Percentiles rank a stretch among this genome's conserved stretches.
These are phyloP conservation scores for Bolboschoenus planiculmis DNA, from an alignment of 176 grass and related monocot genomes.

Conservation along the genomic window DNA sequence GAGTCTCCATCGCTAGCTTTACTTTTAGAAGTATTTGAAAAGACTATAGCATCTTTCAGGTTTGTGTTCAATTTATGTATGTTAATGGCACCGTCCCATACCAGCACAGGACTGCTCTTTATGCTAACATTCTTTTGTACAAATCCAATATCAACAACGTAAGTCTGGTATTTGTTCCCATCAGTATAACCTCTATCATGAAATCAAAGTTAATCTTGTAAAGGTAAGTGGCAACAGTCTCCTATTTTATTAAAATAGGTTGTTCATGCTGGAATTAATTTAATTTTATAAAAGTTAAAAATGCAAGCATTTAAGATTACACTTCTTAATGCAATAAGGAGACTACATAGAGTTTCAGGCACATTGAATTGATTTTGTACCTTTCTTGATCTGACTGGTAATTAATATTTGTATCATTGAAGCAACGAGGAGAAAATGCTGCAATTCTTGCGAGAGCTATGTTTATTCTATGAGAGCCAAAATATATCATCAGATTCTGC, in stretches of 20 bases:
- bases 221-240: background rate
- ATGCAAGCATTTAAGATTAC: constrained; percentile 8
- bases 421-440: constrained; percentile 72
- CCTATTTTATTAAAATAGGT: background rate
- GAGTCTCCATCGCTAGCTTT: constrained; percentile 38
- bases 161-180: background rate
- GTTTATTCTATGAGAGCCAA: constrained; percentile 65
- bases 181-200: background rate
- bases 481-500: constrained; percentile 37
- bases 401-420: constrained; percentile 35
- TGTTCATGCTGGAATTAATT: background rate
- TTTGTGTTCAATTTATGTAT: constrained; percentile 26
- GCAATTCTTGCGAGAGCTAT: constrained; percentile 67
- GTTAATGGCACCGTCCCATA: background rate
- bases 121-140: background rate
- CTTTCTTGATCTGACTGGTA: background rate
- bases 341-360: background rate
- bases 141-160: background rate
- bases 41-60: constrained; percentile 68
- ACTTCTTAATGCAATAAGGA: constrained; percentile 1
- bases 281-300: background rate
- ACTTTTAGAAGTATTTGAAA: constrained; percentile 74
- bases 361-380: background rate
- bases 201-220: background rate
- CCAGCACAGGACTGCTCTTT: background rate